Percentiles rank a stretch among this genome's conserved stretches.
Conservation (phyloP, 1,139 yeast species). For the Suhomyces bokatorum region DNA sequence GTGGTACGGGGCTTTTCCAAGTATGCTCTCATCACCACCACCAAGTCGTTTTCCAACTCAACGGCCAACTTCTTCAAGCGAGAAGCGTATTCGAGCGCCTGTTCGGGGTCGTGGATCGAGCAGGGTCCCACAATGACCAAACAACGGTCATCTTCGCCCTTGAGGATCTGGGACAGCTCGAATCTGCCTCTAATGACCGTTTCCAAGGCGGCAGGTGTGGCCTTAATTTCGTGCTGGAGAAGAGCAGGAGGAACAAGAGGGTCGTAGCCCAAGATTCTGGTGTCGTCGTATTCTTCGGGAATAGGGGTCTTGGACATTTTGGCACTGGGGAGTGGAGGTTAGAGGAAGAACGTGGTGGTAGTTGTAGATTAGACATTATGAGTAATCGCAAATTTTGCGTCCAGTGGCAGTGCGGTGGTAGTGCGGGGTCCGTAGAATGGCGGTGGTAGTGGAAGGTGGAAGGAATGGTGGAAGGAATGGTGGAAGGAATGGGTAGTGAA, state of each 20-base stretch:
- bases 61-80: constrained; percentile 66
- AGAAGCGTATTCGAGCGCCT: constrained; percentile 85
- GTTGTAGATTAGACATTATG: background rate
- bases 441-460: too few relatives aligned
- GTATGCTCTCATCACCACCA: constrained; percentile 94
- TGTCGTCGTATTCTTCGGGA: constrained; percentile 81
- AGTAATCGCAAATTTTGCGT: constrained; percentile 6
- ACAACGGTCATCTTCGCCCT: constrained; percentile 76
- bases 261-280: constrained; percentile 86
- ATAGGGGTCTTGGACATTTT: constrained; percentile 50
- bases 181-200: constrained; percentile 78
- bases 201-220: constrained; percentile 57
- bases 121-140: constrained; percentile 93
- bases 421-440: constrained; percentile 1
- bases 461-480: too few relatives aligned
- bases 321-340: background rate
- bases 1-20: constrained; percentile 98
- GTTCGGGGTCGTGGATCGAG: constrained; percentile 87
- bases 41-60: constrained; percentile 72
- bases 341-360: background rate
- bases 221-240: constrained; percentile 75
- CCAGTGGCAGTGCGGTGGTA: constrained; percentile 3
- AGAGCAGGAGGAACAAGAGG: constrained; percentile 89
- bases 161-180: constrained; percentile 70
- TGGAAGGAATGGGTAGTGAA: too few relatives aligned